Evolutionary conservation across 305 asterid genomes (phyloP).

Genomic region (Salvia sclarea): DNA sequence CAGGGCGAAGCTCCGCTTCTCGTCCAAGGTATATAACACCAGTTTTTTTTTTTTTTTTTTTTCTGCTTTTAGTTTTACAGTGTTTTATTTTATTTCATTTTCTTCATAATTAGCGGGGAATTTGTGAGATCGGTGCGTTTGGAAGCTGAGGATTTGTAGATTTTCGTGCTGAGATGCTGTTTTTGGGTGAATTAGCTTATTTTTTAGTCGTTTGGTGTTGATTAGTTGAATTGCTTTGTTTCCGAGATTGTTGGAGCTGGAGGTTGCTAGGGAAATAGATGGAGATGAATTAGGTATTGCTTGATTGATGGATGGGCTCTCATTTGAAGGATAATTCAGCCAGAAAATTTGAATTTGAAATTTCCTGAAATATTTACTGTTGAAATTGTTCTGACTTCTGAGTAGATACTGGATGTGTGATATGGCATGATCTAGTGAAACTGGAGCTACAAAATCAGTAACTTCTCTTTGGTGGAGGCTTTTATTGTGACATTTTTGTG

Average conservation of each 20-base stretch:
- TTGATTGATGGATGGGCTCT: not conserved
- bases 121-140: constrained; percentile 35
- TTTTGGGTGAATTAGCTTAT: not conserved
- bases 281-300: not conserved
- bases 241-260: constrained; percentile 37
- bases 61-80: not conserved
- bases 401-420: not conserved
- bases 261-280: not conserved
- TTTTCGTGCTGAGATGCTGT: constrained; percentile 4
- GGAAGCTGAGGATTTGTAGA: constrained; percentile 2
- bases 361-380: not conserved
- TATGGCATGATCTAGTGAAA: not conserved
- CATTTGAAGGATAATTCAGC: not conserved
- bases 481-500: not conserved
- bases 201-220: not conserved
- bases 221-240: not conserved
- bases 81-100: not conserved
- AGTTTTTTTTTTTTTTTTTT: not conserved
- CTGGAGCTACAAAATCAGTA: constrained; percentile 12
- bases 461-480: constrained; percentile 6
- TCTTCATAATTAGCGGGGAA: not conserved
- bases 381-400: not conserved
- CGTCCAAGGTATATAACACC: constrained; percentile 56
- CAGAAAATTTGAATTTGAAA: constrained; percentile 1
- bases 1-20: constrained; percentile 59